Evolutionary conservation across 352 stramenopile species (phyloP), one percentile per base, ranked within the genome.

Genomic region (Globisporangium echinulatum): DNA sequence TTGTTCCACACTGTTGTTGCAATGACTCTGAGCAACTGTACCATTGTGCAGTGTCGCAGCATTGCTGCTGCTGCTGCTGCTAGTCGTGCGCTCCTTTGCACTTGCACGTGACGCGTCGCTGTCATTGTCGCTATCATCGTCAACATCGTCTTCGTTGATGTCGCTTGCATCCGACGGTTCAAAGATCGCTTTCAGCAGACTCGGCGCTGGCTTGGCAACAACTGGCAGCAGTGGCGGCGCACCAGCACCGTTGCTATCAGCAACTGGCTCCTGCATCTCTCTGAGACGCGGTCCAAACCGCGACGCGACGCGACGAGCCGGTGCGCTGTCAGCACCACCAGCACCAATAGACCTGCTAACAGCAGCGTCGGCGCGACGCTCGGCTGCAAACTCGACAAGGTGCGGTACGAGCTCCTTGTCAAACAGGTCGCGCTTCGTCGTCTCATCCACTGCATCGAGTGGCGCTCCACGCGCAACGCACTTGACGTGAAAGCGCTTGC

Each of bases 401-500:
- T 92, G 82, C 5, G 80, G 77, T 40, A 86, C 76, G 3, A 94
- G 69, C 46, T 92, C 81, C 9, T 84, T 69, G 37, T 88, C 72
- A 54, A 91, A 94, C 37, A 91, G 61, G 25, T 88, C 72, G 2
- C 51, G 67, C 47, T 72, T 74, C 13, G 74, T 66, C 25, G 25
- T 33, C 25, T 33, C 25, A 8, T 62, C 63, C 5, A 52, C 10
- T 33, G 37, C 63, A 68, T 51, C 53, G 58, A 2, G 61, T 69
- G 2, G 63, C 62, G 7, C 62, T 66, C 6, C 69, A 2, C 70
- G 62, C 1, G 70, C 69, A 25, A 66, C 43, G 40, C 81, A 90
- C 43, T 90, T 87, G 2, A 91, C 75, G 44, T 76, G 82, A 58
- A 92, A 95, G 5, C 85, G 85, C 61, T 95, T 95, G 66, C 85